phyloP scores from a whole-genome alignment of 75 land plant genomes.

The Chamaecyparis obtusa region DNA sequence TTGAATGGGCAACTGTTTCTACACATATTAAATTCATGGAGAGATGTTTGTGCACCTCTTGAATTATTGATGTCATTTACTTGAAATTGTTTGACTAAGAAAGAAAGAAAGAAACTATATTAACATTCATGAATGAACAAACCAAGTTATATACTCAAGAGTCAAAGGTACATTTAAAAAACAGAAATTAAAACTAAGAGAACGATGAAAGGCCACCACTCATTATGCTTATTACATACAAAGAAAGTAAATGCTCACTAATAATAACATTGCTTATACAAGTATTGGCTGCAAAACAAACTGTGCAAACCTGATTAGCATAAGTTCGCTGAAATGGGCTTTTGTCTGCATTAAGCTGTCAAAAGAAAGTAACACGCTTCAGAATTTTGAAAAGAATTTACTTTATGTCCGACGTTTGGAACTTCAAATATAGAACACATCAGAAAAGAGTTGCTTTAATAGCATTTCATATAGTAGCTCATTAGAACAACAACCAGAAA shows the following conservation, averaged over 20 bases:
- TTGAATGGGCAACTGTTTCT: not conserved
- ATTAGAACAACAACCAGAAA: not conserved
- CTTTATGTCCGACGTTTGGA: not conserved
- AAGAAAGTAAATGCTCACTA: not conserved
- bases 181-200: not conserved
- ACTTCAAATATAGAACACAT: not conserved
- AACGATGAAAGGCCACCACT: not conserved
- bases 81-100: not conserved
- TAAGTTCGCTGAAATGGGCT: constrained; percentile 67
- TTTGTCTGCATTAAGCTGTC: constrained; percentile 63
- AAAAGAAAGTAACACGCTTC: not conserved
- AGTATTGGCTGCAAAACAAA: not conserved
- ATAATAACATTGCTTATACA: not conserved
- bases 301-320: constrained; percentile 51
- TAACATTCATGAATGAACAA: not conserved
- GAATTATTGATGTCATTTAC: not conserved
- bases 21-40: not conserved
- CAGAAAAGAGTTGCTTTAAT: not conserved
- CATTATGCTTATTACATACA: not conserved
- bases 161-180: not conserved
- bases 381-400: not conserved
- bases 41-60: not conserved
- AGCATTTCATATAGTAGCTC: not conserved
- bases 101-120: not conserved
- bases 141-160: not conserved